These are phyloP conservation scores for Calocybe gangraenosa DNA, from an alignment of 768 basidiomycete genomes.

Conservation along the genomic window DNA sequence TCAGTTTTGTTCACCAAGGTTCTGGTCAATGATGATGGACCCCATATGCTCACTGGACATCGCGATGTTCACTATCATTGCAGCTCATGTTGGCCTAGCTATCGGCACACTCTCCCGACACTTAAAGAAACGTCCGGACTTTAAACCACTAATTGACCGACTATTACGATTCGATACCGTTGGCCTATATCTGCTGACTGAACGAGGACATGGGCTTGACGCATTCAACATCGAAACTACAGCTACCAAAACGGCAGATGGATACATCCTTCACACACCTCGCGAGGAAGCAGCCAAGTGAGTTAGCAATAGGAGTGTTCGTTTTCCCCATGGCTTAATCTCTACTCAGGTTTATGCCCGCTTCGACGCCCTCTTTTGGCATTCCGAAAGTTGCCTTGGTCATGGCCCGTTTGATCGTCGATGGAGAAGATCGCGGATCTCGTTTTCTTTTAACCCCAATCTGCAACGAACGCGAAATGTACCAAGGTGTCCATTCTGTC, in stretches of 20 bases:
- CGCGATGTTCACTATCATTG: slow-evolving; percentile 50
- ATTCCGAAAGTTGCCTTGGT: slow-evolving; percentile 54
- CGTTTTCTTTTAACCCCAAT: slow-evolving; percentile 55
- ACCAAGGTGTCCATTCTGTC: slow-evolving; percentile 44
- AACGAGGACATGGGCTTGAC: slow-evolving; percentile 59
- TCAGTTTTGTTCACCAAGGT: slow-evolving; percentile 41
- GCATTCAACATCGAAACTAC: slow-evolving; percentile 61
- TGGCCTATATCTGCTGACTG: slow-evolving; percentile 50
- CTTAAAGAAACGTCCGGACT: slow-evolving; percentile 43
- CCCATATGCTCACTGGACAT: slow-evolving; percentile 47
- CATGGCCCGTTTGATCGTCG: slow-evolving; percentile 51
- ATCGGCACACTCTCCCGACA: slow-evolving; percentile 54
- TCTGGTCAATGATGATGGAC: slow-evolving; percentile 52
- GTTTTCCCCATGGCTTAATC: slow-evolving; percentile 5
- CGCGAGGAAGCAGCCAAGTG: slow-evolving; percentile 58
- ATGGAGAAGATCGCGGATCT: slow-evolving; percentile 44
- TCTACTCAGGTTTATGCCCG: slow-evolving; percentile 50
- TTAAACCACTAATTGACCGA: slow-evolving; percentile 42
- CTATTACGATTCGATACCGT: slow-evolving; percentile 51
- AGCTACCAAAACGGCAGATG: slow-evolving; percentile 43
- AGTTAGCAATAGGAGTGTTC: slow-evolving; percentile 16
- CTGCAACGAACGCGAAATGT: slow-evolving; percentile 51
- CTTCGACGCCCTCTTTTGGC: slow-evolving; percentile 48
- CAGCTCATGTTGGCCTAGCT: slow-evolving; percentile 46
- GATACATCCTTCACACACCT: slow-evolving; percentile 53